Conservation (phyloP, 352 stramenopile genomes). For the Phytophthora citricola region DNA sequence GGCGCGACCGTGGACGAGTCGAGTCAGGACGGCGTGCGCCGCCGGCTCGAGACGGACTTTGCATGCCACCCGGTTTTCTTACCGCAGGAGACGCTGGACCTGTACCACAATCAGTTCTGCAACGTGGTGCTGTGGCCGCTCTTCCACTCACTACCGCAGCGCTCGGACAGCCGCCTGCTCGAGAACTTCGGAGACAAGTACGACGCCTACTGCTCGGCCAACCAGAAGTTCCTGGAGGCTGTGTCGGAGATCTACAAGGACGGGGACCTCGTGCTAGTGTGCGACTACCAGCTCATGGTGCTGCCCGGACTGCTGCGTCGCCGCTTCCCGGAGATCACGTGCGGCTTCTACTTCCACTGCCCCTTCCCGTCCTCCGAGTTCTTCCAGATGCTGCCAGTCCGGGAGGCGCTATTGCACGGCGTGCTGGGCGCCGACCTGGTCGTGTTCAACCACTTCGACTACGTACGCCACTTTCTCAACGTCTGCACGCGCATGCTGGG, state of each 20-base stretch:
- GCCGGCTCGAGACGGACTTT: slow-evolving; percentile 83
- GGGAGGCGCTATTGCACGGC: slow-evolving; percentile 80
- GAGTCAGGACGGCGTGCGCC: slow-evolving; percentile 76
- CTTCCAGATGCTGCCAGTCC: slow-evolving; percentile 89
- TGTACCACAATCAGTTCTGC: slow-evolving; percentile 92
- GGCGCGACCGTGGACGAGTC: slow-evolving; percentile 81
- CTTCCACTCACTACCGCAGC: slow-evolving; percentile 89
- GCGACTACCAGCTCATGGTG: slow-evolving; percentile 92
- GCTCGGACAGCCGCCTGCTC: slow-evolving; percentile 69
- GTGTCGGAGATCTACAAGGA: slow-evolving; percentile 86
- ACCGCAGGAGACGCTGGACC: slow-evolving; percentile 71
- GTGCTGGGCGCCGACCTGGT: slow-evolving; percentile 88
- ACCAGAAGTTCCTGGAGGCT: slow-evolving; percentile 87
- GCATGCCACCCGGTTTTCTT: slow-evolving; percentile 89
- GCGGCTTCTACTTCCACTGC: slow-evolving; percentile 91
- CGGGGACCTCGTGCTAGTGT: slow-evolving; percentile 88
- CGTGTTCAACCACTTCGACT: slow-evolving; percentile 92
- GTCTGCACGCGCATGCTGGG: slow-evolving; percentile 88
- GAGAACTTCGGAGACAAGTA: slow-evolving; percentile 90
- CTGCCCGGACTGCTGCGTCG: slow-evolving; percentile 78
- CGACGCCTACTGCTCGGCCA: slow-evolving; percentile 88
- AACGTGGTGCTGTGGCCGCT: slow-evolving; percentile 92
- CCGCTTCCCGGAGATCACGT: slow-evolving; percentile 80
- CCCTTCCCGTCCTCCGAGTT: slow-evolving; percentile 92
- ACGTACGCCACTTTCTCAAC: slow-evolving; percentile 89